Conservation (phyloP, 768 basidiomycete genomes). For the Pisolithus sp. region DNA sequence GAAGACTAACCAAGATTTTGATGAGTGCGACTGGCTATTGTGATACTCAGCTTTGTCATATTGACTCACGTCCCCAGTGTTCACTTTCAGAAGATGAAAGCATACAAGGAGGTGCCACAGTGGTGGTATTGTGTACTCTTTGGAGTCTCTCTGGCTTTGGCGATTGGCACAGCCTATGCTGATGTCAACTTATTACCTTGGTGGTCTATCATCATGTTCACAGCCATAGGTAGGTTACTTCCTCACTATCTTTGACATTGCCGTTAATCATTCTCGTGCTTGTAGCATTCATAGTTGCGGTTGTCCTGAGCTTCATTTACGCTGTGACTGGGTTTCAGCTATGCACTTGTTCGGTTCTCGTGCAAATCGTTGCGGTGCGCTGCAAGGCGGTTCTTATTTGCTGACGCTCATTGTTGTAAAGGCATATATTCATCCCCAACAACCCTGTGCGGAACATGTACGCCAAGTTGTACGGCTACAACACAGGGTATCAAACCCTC, state of each 20-base stretch:
- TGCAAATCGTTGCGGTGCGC: constrained; percentile 11
- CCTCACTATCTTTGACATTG: background rate
- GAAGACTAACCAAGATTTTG: constrained; percentile 12
- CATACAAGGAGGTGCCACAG: constrained; percentile 48
- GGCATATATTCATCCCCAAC: constrained; percentile 22
- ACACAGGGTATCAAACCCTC: constrained; percentile 47
- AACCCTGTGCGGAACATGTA: constrained; percentile 36
- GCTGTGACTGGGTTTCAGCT: constrained; percentile 11
- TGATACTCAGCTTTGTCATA: background rate
- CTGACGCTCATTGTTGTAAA: background rate
- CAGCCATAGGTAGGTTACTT: constrained; percentile 25
- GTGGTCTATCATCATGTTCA: constrained; percentile 49
- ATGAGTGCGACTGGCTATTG: background rate
- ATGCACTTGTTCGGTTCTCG: constrained; percentile 6
- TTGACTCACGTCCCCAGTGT: background rate
- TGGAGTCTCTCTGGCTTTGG: constrained; percentile 39
- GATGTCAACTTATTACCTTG: constrained; percentile 41
- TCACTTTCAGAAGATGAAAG: constrained; percentile 39
- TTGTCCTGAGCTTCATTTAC: constrained; percentile 35
- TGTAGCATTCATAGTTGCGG: constrained; percentile 26
- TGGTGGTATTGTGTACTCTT: constrained; percentile 46
- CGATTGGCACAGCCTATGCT: constrained; percentile 41
- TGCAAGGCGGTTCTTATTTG: background rate
- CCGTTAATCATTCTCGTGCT: constrained; percentile 15
- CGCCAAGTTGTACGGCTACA: constrained; percentile 49